Evolutionary conservation across 1,284 basidiomycete genomes (phyloP), one percentile per base, ranked within the genome.

Genomic region (Fomes fomentarius): DNA sequence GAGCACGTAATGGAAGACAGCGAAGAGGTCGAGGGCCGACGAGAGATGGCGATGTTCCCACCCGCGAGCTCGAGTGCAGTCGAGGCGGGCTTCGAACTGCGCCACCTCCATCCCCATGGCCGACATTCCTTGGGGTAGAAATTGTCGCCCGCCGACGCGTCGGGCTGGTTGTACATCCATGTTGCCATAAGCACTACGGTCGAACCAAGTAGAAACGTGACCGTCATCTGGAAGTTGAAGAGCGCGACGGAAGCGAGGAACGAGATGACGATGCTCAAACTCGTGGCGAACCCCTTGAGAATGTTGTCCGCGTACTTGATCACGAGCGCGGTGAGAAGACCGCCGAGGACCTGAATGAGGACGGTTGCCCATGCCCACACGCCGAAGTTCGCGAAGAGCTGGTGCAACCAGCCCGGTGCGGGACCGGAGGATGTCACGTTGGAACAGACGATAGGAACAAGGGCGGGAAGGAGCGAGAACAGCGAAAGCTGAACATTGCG

Each of bases 301-400:
- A 95, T 94, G 71, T 94, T 94, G 73, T 94, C 92, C 56, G 90
- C 87, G 68, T 93, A 91, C 72, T 92, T 93, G 80, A 93, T 93
- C 50, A 93, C 90, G 8, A 93, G 66, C 2, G 96, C 95, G 6
- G 96, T 98, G 50, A 98, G 74, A 30, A 99, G 80, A 1, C 96
- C 96, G 33, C 96, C 96, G 53, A 95, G 81, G 35, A 96, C 96
- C 73, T 98, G 96, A 25, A 89, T 87, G 5, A 78, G 70, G 28
- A 98, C 94, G 0, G 94, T 97, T 17, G 91, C 93, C 87, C 94
- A 94, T 0, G 96, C 96, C 93, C 94, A 98, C 6, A 77, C 77
- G 30, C 93, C 93, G 70, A 97, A 96, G 70, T 93, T 84, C 50
- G 79, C 79, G 70, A 93, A 87, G 34, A 91, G 64, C 59, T 78